Evolutionary conservation across 176 grass and related monocot genomes (phyloP), one percentile per base, ranked within the genome.

Genomic region (Echinochloa phyllopogon): DNA sequence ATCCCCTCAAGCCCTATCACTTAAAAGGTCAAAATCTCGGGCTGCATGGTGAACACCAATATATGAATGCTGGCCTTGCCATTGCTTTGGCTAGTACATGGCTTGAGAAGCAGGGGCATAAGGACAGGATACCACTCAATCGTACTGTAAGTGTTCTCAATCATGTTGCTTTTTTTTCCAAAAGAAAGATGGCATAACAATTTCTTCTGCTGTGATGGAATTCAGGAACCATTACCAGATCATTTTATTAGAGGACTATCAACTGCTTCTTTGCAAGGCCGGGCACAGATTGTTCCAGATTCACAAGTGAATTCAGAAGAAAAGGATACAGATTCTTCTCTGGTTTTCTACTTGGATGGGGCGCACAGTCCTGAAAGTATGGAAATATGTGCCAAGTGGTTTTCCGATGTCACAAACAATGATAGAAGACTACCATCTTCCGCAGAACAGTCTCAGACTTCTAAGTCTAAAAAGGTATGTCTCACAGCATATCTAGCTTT

Each of bases 341-440:
- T 95, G 45, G 84, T 90, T 68, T 89, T 95, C 86, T 94, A 92
- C 85, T 85, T 89, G 88, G 91, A 98, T 87, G 91, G 96, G 55
- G 91, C 94, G 4, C 91, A 96, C 65, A 92, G 93, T 87, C 96
- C 96, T 81, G 89, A 94, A 85, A 98, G 96, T 79, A 86, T 96
- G 93, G 91, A 96, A 73, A 88, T 96, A 77, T 99, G 96, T 86
- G 93, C 86, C 37, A 91, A 65, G 78, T 99, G 96, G 96, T 99
- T 96, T 93, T 96, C 93, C 27, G 27, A 58, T 82, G 78, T 50
- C 63, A 84, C 86, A 76, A 88, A 91, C 37, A 82, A 90, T 15
- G 83, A 80, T 70, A 80, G n/a, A 68, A 74, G 55, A 56, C 17
- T 80, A 49, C 12, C 84, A 87, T 75, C 86, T 90, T 45, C 37